Conservation (phyloP, 2,329 filamentous ascomycete genomes). For the Nothopassalora personata region DNA sequence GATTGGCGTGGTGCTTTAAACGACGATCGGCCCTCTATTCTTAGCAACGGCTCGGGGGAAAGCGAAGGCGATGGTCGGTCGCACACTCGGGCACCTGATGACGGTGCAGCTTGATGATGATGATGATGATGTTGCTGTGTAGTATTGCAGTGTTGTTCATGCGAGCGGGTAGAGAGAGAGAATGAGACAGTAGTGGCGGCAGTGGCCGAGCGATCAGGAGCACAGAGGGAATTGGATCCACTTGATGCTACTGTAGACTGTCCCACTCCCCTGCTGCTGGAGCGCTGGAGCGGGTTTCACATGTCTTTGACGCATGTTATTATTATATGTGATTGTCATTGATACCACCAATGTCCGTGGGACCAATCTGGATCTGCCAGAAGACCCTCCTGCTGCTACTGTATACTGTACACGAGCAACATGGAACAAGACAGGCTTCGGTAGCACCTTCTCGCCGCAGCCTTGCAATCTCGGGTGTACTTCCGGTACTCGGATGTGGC, state of each 20-base stretch:
- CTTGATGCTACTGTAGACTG: not conserved
- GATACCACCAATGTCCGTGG: no score
- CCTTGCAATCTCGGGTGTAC: no score
- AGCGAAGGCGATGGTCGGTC: not conserved
- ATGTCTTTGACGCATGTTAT: no score
- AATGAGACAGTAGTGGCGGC: not conserved
- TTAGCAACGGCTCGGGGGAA: not conserved
- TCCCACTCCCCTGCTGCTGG: not conserved
- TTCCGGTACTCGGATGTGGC: not conserved
- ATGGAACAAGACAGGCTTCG: no score
- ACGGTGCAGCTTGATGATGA: no score
- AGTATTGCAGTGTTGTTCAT: not conserved
- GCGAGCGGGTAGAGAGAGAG: not conserved
- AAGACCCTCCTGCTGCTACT: no score
- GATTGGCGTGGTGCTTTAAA: not conserved
- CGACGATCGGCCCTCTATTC: not conserved
- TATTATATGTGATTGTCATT: no score
- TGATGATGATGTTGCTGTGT: not conserved
- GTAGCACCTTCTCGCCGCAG: no score
- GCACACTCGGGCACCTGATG: not conserved
- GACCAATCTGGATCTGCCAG: no score
- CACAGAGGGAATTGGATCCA: not conserved
- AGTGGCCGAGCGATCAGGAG: not conserved
- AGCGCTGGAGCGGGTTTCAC: no score
- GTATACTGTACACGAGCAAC: no score